Conservation (phyloP, 2,329 filamentous ascomycete species). For the Colletotrichum sp. region DNA sequence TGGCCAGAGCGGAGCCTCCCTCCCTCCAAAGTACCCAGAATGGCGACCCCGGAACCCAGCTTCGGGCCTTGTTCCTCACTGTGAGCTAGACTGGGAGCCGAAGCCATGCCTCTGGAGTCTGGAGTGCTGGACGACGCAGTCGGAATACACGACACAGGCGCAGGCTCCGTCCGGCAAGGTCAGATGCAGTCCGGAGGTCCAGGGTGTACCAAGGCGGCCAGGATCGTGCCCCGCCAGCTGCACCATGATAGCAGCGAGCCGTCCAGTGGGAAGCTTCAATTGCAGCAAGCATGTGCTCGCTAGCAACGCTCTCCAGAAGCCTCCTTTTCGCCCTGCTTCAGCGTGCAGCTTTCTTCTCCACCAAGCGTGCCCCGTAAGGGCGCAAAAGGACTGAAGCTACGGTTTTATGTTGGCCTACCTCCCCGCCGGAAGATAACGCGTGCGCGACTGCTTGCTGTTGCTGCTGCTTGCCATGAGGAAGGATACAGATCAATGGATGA, state of each 20-base stretch:
- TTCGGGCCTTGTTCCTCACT: neutral
- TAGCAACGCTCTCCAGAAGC: neutral
- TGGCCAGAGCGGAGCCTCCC: neutral
- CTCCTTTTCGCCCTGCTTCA: neutral
- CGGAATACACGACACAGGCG: neutral
- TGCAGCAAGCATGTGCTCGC: neutral
- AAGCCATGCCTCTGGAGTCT: neutral
- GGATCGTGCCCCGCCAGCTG: neutral
- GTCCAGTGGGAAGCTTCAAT: conserved; percentile 5
- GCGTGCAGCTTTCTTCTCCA: neutral
- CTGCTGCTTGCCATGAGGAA: neutral
- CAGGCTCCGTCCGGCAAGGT: neutral
- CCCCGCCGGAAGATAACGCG: neutral
- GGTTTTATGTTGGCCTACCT: neutral
- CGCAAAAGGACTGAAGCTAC: neutral
- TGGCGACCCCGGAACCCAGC: neutral
- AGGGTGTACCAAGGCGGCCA: neutral
- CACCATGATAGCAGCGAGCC: neutral
- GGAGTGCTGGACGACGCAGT: neutral
- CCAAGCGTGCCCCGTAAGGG: neutral
- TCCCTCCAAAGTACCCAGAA: neutral
- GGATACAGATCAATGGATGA: neutral
- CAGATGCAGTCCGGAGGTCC: conserved; percentile 5
- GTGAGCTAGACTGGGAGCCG: neutral
- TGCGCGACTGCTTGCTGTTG: neutral